Evolutionary conservation across 2,329 filamentous ascomycete genomes (phyloP), one percentile per base, ranked within the genome.

Genomic region (Tolypocladium tundrense): DNA sequence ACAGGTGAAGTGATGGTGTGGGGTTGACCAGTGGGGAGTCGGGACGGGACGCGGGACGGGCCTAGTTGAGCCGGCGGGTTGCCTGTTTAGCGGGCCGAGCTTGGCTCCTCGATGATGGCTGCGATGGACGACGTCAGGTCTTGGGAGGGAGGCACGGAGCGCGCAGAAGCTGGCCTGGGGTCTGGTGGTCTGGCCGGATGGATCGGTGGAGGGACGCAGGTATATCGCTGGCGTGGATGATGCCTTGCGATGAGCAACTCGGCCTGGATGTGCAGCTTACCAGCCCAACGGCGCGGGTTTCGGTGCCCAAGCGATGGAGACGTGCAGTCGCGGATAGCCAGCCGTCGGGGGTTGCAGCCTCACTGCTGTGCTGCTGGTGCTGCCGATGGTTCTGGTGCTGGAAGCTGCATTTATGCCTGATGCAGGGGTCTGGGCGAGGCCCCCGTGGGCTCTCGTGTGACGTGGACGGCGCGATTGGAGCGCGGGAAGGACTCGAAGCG

Each of bases 381-480:
- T 31, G 27, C 4, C 6, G 5, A 31, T 31, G 27, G 27, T 31
- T 31, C 27, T 6, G 27, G 27, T 3, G 27, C 27, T 31, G 27
- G 27, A 1, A 2, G 27, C 27, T 31, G 27, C 56, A 57, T n/a
- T 51, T 40, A 33, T 57, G 56, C 56, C 56, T 54, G 52, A 57
- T 14, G 27, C 40, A 35, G 40, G 31, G 50, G 45, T 41, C 42
- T 45, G n/a, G 37, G 37, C 45, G 14, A 48, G 45, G 24, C 37
- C 43, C 37, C 24, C 41, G 57, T 33, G 59, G 54, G 48, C 35
- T 57, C 27, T 21, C 21, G 58, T 59, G 56, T 57, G 61, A 61
- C 61, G 61, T 61, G 58, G 56, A 57, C 54, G 53, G 52, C 55
- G 35, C 42, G 19, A 52, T 58, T 59, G 58, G 54, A 48, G 41